These are phyloP conservation scores for Allomyces macrogynus DNA, from an alignment of 192 early-diverging fungal species.

Conservation along the genomic window DNA sequence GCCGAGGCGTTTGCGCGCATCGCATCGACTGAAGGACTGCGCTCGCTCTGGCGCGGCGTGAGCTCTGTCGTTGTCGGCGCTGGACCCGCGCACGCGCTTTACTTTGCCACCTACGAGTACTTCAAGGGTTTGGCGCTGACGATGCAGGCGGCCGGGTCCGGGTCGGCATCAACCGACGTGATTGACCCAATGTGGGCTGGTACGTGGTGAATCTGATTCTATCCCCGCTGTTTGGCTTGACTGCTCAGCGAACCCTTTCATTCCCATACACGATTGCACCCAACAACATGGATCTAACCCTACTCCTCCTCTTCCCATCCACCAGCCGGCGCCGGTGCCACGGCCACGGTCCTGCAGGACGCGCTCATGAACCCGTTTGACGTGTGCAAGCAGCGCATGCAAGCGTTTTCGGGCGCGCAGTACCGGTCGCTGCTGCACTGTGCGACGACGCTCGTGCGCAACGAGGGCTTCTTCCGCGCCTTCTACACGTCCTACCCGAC, in stretches of 20 bases:
- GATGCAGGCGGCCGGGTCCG: background rate
- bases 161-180: background rate
- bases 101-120: slow-evolving; percentile 86
- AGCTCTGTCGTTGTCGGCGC: slow-evolving; percentile 80
- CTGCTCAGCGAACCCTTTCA: too few species aligned
- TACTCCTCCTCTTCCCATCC: too few species aligned
- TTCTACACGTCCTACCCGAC: slow-evolving; percentile 91
- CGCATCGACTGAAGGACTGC: slow-evolving; percentile 50
- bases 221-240: background rate
- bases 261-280: too few species aligned
- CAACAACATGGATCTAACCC: too few species aligned
- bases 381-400: slow-evolving; percentile 90
- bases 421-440: slow-evolving; percentile 54
- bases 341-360: slow-evolving; percentile 71
- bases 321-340: slow-evolving; percentile 59
- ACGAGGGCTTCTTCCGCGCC: slow-evolving; percentile 52
- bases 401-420: slow-evolving; percentile 43
- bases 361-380: slow-evolving; percentile 94
- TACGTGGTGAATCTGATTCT: too few species aligned
- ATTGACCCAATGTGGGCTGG: too few species aligned
- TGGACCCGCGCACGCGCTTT: slow-evolving; percentile 86
- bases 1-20: slow-evolving; percentile 46
- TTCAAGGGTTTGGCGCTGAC: slow-evolving; percentile 54
- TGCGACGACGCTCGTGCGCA: slow-evolving; percentile 37
- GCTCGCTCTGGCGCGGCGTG: slow-evolving; percentile 81